Evolutionary conservation across 192 early-diverging fungal genomes (phyloP).

Genomic region (Radiomyces spectabilis): DNA sequence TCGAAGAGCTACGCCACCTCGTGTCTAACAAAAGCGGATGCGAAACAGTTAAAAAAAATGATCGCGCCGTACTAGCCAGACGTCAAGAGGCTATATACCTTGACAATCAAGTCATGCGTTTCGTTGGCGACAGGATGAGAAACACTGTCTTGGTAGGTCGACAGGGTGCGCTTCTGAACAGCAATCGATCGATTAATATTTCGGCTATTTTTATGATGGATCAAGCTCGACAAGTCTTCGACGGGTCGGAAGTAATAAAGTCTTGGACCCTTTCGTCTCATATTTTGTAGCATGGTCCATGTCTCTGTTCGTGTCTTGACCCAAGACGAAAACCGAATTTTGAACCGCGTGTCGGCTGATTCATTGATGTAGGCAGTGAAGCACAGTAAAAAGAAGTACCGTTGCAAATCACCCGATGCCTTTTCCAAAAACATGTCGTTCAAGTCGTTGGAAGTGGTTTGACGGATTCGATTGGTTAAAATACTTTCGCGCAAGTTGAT

Average conservation of each 20-base stretch:
- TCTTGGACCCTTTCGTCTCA: conserved; percentile 33
- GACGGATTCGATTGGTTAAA: conserved; percentile 46
- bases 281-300: conserved; percentile 43
- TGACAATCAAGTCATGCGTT: conserved; percentile 12
- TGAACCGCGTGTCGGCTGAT: conserved; percentile 4
- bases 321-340: conserved; percentile 22
- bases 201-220: no score
- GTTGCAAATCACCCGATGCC: conserved; percentile 45
- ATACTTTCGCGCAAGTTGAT: conserved; percentile 50
- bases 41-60: no score
- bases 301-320: conserved; percentile 40
- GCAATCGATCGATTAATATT: no score
- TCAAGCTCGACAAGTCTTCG: conserved; percentile 52
- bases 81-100: no score
- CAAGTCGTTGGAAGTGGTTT: conserved; percentile 18
- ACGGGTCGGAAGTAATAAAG: conserved; percentile 48
- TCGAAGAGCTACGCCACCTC: conserved; percentile 45
- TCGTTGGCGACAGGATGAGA: conserved; percentile 8
- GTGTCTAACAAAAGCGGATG: conserved; percentile 25
- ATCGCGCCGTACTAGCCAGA: no score
- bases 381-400: conserved; percentile 54
- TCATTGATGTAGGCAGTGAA: conserved; percentile 49
- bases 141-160: no score
- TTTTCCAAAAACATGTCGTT: conserved; percentile 22
- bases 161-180: no score